phyloP scores from a whole-genome alignment of 225 moss, liverwort and hornwort genomes.

The Pleurozium schreberi region DNA sequence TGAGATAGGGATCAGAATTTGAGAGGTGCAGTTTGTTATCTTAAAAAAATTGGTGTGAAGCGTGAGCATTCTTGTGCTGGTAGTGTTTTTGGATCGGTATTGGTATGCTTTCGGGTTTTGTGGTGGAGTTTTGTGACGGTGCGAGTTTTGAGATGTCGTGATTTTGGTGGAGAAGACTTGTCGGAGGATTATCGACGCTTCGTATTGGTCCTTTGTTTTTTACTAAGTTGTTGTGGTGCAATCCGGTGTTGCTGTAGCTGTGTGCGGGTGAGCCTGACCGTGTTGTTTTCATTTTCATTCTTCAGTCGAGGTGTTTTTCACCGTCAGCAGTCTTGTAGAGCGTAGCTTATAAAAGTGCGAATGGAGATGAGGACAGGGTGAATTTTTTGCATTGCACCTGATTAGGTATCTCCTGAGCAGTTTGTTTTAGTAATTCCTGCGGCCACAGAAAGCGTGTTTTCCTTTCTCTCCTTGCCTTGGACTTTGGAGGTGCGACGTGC shows the following conservation, averaged over 20 bases:
- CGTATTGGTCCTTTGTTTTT: background rate
- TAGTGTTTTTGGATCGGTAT: background rate
- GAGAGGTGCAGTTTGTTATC: background rate
- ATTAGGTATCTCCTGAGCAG: background rate
- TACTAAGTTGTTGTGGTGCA: background rate
- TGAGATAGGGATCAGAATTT: background rate
- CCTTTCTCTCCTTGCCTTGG: background rate
- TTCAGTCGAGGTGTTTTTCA: background rate
- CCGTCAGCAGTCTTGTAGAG: background rate
- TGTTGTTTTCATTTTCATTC: background rate
- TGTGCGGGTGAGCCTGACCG: background rate
- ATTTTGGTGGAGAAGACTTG: background rate
- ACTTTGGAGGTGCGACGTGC: background rate
- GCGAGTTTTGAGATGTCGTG: background rate
- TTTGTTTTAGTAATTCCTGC: background rate
- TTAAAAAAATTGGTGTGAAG: background rate
- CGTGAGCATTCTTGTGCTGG: background rate
- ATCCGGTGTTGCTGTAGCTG: background rate
- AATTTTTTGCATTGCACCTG: background rate
- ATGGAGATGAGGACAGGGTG: background rate
- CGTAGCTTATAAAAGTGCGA: background rate
- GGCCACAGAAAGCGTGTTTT: background rate
- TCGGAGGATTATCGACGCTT: background rate
- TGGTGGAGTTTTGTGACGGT: background rate
- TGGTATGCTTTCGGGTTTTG: background rate